Percentiles rank a stretch among this genome's conserved stretches.
Conservation (phyloP, 257 asterid species). For the Coffea eugenioides region DNA sequence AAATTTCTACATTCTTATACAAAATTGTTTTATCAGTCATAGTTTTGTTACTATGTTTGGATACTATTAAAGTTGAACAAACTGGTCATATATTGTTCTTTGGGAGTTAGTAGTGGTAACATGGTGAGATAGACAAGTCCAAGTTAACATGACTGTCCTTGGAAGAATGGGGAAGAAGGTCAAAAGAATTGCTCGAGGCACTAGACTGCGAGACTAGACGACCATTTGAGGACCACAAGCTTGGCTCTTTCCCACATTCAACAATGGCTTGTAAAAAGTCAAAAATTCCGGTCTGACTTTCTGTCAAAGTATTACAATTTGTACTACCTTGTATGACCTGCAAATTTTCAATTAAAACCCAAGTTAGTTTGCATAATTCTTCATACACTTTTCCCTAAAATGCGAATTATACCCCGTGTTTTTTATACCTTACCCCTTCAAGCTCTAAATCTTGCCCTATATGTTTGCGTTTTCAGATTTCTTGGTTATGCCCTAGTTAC, state of each 20-base stretch:
- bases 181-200: constrained; percentile 7
- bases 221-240: constrained; percentile 9
- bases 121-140: constrained; percentile 14
- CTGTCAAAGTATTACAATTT: neutral
- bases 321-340: neutral
- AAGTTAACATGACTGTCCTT: constrained; percentile 8
- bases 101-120: neutral
- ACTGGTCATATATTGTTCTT: too few relatives aligned
- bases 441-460: too few relatives aligned
- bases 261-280: neutral
- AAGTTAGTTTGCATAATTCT: neutral
- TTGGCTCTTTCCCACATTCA: constrained; percentile 1
- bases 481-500: too few relatives aligned
- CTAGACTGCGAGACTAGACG: constrained; percentile 8
- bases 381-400: too few relatives aligned
- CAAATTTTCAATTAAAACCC: neutral
- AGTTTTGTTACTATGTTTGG: too few relatives aligned
- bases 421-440: neutral
- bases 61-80: too few relatives aligned
- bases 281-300: neutral
- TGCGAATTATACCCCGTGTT: too few relatives aligned
- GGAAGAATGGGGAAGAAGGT: constrained; percentile 1
- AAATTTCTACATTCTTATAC: too few relatives aligned
- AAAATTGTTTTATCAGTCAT: too few relatives aligned
- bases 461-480: too few relatives aligned